phyloP scores from a whole-genome alignment of 208 protist genomes.

The Leishmania gerbilli region DNA sequence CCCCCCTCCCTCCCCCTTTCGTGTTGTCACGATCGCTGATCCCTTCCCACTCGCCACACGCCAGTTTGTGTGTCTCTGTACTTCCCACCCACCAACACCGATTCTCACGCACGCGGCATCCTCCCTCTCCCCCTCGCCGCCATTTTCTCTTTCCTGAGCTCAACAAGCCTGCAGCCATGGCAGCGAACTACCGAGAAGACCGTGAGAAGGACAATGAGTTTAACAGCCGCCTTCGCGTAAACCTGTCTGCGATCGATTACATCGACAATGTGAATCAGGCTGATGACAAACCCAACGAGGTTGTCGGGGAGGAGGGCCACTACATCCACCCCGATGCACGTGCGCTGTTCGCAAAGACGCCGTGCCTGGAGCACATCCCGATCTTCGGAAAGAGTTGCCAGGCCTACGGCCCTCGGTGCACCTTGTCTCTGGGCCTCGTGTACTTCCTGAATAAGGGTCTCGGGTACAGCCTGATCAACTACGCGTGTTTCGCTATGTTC shows the following conservation, averaged over 20 bases:
- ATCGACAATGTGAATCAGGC: conserved; percentile 12
- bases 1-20: neutral
- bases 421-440: conserved; percentile 38
- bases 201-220: conserved; percentile 29
- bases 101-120: neutral
- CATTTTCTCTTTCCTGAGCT: neutral
- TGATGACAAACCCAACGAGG: neutral
- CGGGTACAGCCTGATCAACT: conserved; percentile 44
- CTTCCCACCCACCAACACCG: neutral
- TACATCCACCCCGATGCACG: conserved; percentile 13
- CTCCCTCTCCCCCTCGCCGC: neutral
- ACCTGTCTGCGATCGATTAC: conserved; percentile 27
- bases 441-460: conserved; percentile 69
- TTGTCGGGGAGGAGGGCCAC: neutral
- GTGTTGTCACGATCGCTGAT: neutral
- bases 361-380: conserved; percentile 29
- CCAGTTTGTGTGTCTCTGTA: neutral
- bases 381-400: conserved; percentile 44
- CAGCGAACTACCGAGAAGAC: conserved; percentile 15
- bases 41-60: neutral
- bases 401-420: conserved; percentile 44
- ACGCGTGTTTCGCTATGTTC: conserved; percentile 52
- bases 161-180: conserved; percentile 16
- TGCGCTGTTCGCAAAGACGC: neutral
- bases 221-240: conserved; percentile 27